phyloP scores from a whole-genome alignment of 768 basidiomycete genomes.

The Termitomyces sp. region DNA sequence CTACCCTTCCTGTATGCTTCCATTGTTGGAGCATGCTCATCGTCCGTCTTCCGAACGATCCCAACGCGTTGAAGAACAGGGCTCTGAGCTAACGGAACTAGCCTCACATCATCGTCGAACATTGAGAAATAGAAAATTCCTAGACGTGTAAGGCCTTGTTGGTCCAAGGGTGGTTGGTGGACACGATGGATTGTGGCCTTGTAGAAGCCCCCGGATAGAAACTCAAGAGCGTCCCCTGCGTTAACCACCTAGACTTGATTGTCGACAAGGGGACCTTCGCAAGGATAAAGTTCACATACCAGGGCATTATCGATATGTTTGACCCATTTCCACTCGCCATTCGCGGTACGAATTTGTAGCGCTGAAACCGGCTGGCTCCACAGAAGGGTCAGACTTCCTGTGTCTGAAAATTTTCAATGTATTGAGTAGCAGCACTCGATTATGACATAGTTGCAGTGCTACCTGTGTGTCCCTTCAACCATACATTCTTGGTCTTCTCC shows the following conservation, averaged over 20 bases:
- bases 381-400: conserved; percentile 31
- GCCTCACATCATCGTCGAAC: conserved; percentile 38
- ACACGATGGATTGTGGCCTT: conserved; percentile 46
- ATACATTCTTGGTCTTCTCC: conserved; percentile 38
- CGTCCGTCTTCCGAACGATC: conserved; percentile 26
- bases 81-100: conserved; percentile 35
- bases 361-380: conserved; percentile 47
- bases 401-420: not conserved
- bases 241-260: conserved; percentile 34
- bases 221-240: conserved; percentile 43
- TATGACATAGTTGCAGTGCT: not conserved
- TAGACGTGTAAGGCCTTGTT: conserved; percentile 36
- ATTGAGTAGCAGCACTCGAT: not conserved
- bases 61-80: conserved; percentile 37
- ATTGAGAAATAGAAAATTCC: conserved; percentile 46
- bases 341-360: conserved; percentile 38
- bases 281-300: conserved; percentile 15
- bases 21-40: conserved; percentile 36
- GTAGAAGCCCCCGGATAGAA: conserved; percentile 45
- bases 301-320: conserved; percentile 44
- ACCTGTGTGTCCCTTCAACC: conserved; percentile 51
- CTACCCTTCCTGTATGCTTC: conserved; percentile 35
- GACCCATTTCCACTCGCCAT: conserved; percentile 44
- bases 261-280: not conserved
- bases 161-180: conserved; percentile 44